Evolutionary conservation across 805 yeast genomes (phyloP).

Genomic region (Candida xyloterini): DNA sequence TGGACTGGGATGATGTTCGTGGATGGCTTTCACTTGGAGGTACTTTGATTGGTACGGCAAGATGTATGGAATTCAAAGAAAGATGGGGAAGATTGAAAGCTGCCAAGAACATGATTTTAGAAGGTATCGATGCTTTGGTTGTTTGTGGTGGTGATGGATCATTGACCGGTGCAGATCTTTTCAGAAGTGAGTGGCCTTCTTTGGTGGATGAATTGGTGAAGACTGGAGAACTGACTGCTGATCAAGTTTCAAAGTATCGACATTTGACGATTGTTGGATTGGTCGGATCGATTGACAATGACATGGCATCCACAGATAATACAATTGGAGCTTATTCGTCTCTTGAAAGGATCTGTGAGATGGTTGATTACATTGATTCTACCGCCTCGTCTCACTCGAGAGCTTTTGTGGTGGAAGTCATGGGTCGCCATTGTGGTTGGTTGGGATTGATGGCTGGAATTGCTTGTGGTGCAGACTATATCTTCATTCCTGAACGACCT

Average conservation of each 20-base stretch:
- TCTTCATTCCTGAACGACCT: slow-evolving; percentile 93
- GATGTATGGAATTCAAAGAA: slow-evolving; percentile 83
- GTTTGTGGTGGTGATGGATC: slow-evolving; percentile 99
- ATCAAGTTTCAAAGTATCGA: slow-evolving; percentile 58
- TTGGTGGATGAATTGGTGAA: slow-evolving; percentile 68
- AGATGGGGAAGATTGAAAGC: slow-evolving; percentile 80
- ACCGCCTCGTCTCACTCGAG: slow-evolving; percentile 96
- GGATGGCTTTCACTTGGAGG: slow-evolving; percentile 94
- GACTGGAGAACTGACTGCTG: slow-evolving; percentile 53
- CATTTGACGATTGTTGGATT: slow-evolving; percentile 85
- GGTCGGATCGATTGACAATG: slow-evolving; percentile 97
- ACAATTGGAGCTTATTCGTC: slow-evolving; percentile 97
- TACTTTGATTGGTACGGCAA: slow-evolving; percentile 93
- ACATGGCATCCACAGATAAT: slow-evolving; percentile 95
- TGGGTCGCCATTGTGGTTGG: slow-evolving; percentile 99
- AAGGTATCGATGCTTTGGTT: slow-evolving; percentile 91
- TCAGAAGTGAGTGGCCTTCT: slow-evolving; percentile 93
- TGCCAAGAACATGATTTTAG: slow-evolving; percentile 76
- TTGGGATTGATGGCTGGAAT: slow-evolving; percentile 96
- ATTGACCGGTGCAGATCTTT: slow-evolving; percentile 93
- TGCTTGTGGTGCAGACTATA: slow-evolving; percentile 93
- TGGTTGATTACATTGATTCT: slow-evolving; percentile 95
- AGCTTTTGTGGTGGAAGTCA: slow-evolving; percentile 96
- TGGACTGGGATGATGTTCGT: slow-evolving; percentile 93
- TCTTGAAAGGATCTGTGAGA: slow-evolving; percentile 85